These are phyloP conservation scores for Mycosphaerelloides madeirae DNA, from an alignment of 2,329 filamentous ascomycete genomes.

Conservation along the genomic window DNA sequence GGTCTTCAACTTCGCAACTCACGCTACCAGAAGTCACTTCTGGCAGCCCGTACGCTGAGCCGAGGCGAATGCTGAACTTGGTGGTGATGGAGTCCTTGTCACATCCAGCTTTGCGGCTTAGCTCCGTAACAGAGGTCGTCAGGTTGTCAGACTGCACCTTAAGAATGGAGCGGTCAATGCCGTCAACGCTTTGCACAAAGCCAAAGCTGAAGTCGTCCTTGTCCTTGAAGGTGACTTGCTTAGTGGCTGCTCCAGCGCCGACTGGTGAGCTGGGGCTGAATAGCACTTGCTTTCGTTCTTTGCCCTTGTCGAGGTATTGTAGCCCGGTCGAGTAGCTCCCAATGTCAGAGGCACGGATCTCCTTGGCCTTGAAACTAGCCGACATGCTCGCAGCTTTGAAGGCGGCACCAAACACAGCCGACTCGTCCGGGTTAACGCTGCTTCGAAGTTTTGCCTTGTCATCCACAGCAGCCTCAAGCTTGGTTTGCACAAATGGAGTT, in stretches of 20 bases:
- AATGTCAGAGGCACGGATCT: conserved; percentile 78
- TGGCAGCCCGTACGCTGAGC: conserved; percentile 69
- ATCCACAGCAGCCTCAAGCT: conserved; percentile 71
- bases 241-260: conserved; percentile 57
- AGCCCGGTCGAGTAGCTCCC: conserved; percentile 69
- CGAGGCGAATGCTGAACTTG: conserved; percentile 71
- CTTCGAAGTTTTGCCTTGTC: conserved; percentile 74
- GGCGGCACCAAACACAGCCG: conserved; percentile 89
- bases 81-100: conserved; percentile 71
- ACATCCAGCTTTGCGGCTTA: conserved; percentile 77
- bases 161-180: conserved; percentile 56
- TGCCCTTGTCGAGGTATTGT: conserved; percentile 62
- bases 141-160: conserved; percentile 75
- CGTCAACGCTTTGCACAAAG: conserved; percentile 68
- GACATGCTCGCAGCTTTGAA: conserved; percentile 91
- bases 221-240: conserved; percentile 80
- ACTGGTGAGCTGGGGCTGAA: conserved; percentile 74
- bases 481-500: conserved; percentile 90
- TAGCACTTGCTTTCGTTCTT: conserved; percentile 72
- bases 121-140: conserved; percentile 71
- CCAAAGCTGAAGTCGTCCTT: conserved; percentile 73
- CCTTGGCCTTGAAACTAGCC: conserved; percentile 95
- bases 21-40: conserved; percentile 70
- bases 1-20: conserved; percentile 75
- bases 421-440: conserved; percentile 96